These are phyloP conservation scores for Diaporthe citrichinensis DNA, from an alignment of 2,329 filamentous ascomycete species.

Conservation along the genomic window DNA sequence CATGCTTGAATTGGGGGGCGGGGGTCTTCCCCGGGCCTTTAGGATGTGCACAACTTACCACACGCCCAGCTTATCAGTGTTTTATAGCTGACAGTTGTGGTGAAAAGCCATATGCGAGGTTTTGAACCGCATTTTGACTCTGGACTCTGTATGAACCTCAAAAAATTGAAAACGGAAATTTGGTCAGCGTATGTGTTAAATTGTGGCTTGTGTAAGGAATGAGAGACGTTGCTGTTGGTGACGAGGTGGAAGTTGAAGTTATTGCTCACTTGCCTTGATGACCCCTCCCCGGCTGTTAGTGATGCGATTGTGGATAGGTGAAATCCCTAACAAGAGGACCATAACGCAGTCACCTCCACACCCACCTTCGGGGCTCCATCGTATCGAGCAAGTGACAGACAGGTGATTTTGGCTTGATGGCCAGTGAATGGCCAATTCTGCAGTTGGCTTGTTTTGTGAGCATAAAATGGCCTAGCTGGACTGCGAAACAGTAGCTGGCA, in stretches of 20 bases:
- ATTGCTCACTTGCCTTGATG: background rate
- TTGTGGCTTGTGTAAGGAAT: background rate
- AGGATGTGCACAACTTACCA: background rate
- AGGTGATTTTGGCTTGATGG: background rate
- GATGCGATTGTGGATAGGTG: too few relatives aligned
- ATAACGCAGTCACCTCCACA: background rate
- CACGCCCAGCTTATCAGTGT: background rate
- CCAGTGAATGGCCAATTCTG: too few relatives aligned
- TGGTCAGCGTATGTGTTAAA: background rate
- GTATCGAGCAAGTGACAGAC: background rate
- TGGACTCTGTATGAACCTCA: too few relatives aligned
- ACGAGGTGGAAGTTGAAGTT: background rate
- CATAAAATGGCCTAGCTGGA: background rate
- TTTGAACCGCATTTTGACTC: too few relatives aligned
- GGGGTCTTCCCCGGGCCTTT: too few relatives aligned
- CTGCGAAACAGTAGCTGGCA: background rate
- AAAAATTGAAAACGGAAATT: background rate
- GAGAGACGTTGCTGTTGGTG: background rate
- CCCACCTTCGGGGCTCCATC: background rate
- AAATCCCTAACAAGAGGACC: background rate
- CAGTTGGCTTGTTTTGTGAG: background rate
- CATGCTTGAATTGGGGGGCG: constrained; percentile 44
- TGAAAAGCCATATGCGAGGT: background rate
- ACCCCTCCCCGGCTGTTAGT: background rate
- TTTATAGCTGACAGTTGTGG: background rate